These are phyloP conservation scores for Angophora floribunda DNA, from an alignment of 345 rosid species.

Conservation along the genomic window DNA sequence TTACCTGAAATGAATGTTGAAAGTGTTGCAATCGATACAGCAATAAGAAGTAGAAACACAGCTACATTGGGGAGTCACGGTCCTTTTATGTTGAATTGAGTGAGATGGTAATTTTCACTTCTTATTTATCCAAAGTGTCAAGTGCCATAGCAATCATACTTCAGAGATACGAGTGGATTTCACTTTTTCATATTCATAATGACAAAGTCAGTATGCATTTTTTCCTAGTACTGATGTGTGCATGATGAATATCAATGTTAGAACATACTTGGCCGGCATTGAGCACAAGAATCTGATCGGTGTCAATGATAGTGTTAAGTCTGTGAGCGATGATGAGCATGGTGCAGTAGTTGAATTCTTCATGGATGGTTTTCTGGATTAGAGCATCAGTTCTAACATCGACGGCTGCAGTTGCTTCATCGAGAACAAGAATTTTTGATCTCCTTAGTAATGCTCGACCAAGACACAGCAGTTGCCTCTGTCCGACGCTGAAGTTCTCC, in stretches of 20 bases:
- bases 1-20: constrained; percentile 35
- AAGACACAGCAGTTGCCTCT: constrained; percentile 87
- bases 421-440: constrained; percentile 90
- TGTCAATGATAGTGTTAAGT: constrained; percentile 76
- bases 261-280: constrained; percentile 70
- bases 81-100: background rate
- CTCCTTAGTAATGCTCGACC: constrained; percentile 78
- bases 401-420: constrained; percentile 96
- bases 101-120: background rate
- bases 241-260: background rate
- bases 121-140: background rate
- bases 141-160: background rate
- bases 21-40: background rate
- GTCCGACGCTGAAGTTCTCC: constrained; percentile 93
- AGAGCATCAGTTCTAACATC: constrained; percentile 87
- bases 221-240: background rate
- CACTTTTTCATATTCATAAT: background rate
- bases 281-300: constrained; percentile 73
- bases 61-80: background rate
- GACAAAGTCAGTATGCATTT: background rate
- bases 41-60: background rate
- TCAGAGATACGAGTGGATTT: background rate
- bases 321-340: constrained; percentile 93
- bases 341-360: constrained; percentile 80
- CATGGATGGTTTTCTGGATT: constrained; percentile 79